Conservation (phyloP, 2,329 filamentous ascomycete species). For the Emmonsiellopsis sp. region DNA sequence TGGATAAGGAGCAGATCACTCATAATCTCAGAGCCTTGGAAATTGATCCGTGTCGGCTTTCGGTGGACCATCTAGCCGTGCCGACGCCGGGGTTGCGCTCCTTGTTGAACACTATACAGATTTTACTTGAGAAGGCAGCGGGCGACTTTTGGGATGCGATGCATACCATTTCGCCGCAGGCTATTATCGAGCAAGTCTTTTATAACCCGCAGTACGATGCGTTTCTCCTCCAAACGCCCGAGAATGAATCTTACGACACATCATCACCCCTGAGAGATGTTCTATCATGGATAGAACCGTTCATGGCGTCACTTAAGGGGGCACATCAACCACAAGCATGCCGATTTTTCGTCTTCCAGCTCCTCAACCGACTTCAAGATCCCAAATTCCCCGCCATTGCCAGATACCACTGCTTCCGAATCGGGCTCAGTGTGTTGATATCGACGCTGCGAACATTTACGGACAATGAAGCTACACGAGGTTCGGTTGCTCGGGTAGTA, state of each 20-base stretch:
- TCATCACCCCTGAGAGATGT: conserved; percentile 50
- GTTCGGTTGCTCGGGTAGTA: conserved; percentile 38
- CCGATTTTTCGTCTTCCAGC: conserved; percentile 64
- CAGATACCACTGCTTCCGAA: conserved; percentile 37
- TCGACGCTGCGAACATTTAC: conserved; percentile 39
- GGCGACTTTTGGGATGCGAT: conserved; percentile 83
- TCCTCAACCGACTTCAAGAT: conserved; percentile 52
- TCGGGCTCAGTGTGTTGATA: conserved; percentile 36
- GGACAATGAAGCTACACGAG: conserved; percentile 34
- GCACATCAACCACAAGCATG: conserved; percentile 71
- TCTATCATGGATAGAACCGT: conserved; percentile 67
- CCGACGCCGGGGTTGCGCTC: conserved; percentile 54
- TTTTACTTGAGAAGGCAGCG: conserved; percentile 64
- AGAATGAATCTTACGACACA: conserved; percentile 43
- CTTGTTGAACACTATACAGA: conserved; percentile 60
- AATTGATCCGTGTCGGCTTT: conserved; percentile 52
- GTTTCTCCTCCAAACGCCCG: conserved; percentile 41
- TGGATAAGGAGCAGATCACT: conserved; percentile 65
- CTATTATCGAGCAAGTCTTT: conserved; percentile 77
- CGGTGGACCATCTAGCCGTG: conserved; percentile 58
- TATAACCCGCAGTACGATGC: conserved; percentile 58
- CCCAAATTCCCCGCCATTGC: conserved; percentile 30
- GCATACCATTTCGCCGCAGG: conserved; percentile 66
- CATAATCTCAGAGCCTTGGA: conserved; percentile 73
- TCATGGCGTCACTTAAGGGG: conserved; percentile 66